Conservation (phyloP, 129 eudicot species). For the Flaveria trinervia region DNA sequence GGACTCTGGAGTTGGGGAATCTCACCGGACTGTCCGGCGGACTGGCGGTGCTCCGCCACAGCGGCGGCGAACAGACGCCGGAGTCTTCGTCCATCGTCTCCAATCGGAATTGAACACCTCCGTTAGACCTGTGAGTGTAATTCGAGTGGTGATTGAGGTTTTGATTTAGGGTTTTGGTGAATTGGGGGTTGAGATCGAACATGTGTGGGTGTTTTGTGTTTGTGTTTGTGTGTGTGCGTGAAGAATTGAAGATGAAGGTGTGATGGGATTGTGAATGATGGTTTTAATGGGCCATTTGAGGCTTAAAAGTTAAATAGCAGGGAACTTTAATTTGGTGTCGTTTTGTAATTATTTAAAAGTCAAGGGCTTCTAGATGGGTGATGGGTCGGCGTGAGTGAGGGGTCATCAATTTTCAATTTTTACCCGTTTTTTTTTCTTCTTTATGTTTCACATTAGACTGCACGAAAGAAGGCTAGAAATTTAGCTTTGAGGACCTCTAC, state of each 20-base stretch:
- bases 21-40: constrained; percentile 38
- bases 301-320: constrained; percentile 45
- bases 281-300: constrained; percentile 30
- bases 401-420: constrained; percentile 16
- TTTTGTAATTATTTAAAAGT: constrained; percentile 35
- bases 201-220: constrained; percentile 29
- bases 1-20: constrained; percentile 16
- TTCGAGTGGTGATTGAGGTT: constrained; percentile 20
- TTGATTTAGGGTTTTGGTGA: constrained; percentile 24
- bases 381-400: constrained; percentile 34
- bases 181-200: constrained; percentile 43
- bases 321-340: constrained; percentile 24
- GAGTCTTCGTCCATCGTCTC: constrained; percentile 45
- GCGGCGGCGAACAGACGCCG: constrained; percentile 61
- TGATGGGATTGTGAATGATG: constrained; percentile 43
- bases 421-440: neutral
- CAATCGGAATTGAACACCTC: constrained; percentile 47
- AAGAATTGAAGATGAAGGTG: neutral
- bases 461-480: too few relatives aligned
- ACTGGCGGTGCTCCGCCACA: constrained; percentile 46
- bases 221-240: constrained; percentile 9
- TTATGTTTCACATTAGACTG: constrained; percentile 9
- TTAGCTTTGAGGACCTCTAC: too few relatives aligned
- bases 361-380: constrained; percentile 63
- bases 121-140: constrained; percentile 21